Percentiles rank a stretch among this genome's conserved stretches.
phyloP scores from a whole-genome alignment of 192 early-diverging fungal genomes.

The Ramicandelaber brevisporus region DNA sequence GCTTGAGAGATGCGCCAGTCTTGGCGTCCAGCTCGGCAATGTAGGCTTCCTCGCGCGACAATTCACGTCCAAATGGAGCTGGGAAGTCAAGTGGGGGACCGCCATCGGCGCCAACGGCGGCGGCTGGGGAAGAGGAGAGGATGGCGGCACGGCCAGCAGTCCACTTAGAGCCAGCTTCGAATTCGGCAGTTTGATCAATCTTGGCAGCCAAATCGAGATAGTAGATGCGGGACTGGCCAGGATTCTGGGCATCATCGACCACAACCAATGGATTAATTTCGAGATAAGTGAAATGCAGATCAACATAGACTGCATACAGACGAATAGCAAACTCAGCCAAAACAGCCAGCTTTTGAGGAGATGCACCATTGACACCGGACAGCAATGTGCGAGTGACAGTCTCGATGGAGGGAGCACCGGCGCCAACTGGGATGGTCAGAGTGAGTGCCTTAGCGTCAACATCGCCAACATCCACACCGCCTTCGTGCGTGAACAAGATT shows the following conservation, averaged over 20 bases:
- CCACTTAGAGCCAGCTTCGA: conserved; percentile 92
- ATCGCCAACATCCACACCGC: conserved; percentile 95
- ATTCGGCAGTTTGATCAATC: conserved; percentile 95
- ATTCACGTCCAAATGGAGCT: conserved; percentile 89
- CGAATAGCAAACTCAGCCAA: conserved; percentile 79
- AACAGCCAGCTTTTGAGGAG: conserved; percentile 28
- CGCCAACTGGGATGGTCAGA: conserved; percentile 56
- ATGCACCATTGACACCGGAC: conserved; percentile 30
- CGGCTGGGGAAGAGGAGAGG: conserved; percentile 17
- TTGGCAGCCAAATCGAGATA: conserved; percentile 95
- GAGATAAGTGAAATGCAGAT: conserved; percentile 95
- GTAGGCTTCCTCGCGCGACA: conserved; percentile 93
- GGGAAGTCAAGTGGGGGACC: conserved; percentile 90
- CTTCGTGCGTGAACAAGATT: conserved; percentile 95
- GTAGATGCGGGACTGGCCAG: conserved; percentile 38
- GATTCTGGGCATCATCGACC: conserved; percentile 28
- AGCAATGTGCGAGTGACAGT: conserved; percentile 39
- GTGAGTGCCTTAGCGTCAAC: conserved; percentile 91
- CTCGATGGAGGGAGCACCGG: conserved; percentile 39
- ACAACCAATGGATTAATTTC: conserved; percentile 99
- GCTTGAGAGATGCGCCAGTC: conserved; percentile 94
- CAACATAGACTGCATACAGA: conserved; percentile 84
- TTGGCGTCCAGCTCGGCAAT: conserved; percentile 93
- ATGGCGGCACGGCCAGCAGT: conserved; percentile 48
- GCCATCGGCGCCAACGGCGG: conserved; percentile 8